Conservation (phyloP, 257 asterid species). For the Capsicum chinense region DNA sequence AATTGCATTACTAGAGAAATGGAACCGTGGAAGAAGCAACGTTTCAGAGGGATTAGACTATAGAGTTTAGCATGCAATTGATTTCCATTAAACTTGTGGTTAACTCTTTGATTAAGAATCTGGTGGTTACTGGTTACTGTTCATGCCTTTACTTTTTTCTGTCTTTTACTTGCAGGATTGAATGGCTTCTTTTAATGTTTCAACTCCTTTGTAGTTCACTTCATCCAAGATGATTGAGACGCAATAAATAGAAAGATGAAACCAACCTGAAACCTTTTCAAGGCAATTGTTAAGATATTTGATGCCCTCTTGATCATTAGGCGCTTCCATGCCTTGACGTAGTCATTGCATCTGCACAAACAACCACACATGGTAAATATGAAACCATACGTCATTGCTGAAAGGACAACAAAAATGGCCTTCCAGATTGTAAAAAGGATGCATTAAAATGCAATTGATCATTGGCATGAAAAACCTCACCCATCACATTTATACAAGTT, state of each 20-base stretch:
- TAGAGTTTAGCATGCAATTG: not conserved
- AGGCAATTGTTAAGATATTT: constrained; percentile 93
- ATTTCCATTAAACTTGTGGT: constrained; percentile 14
- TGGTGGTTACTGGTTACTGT: not conserved
- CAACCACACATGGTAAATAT: constrained; percentile 24
- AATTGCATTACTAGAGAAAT: not conserved
- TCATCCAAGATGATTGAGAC: not conserved
- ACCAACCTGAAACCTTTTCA: constrained; percentile 95
- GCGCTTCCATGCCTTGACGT: constrained; percentile 97
- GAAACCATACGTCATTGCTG: constrained; percentile 15
- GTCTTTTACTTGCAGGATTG: constrained; percentile 13
- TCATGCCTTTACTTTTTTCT: not conserved
- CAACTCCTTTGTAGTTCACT: not conserved
- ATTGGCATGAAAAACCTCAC: constrained; percentile 45
- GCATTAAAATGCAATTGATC: constrained; percentile 1
- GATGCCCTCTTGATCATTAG: constrained; percentile 81
- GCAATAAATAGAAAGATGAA: constrained; percentile 22
- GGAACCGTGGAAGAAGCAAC: not conserved
- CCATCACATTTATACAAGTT: constrained; percentile 97
- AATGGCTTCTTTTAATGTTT: not conserved
- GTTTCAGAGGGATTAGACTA: not conserved
- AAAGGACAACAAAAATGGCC: not conserved
- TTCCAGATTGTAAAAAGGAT: constrained; percentile 21
- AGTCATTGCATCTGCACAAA: constrained; percentile 86
- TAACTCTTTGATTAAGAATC: constrained; percentile 10